phyloP scores from a whole-genome alignment of 495 filamentous ascomycete genomes.

The Echria macrotheca region DNA sequence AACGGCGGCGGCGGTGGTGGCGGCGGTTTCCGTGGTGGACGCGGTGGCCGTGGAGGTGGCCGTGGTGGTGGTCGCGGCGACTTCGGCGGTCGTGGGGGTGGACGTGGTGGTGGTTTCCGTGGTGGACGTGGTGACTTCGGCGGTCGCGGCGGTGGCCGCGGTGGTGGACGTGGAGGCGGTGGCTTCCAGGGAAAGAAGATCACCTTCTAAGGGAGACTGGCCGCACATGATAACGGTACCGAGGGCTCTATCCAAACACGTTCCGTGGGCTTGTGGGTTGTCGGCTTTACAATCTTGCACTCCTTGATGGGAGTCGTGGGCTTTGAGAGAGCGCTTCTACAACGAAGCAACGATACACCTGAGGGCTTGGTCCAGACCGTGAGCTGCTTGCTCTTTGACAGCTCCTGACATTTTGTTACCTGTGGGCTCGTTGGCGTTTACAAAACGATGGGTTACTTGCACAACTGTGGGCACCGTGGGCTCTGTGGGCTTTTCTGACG shows the following conservation, averaged over 20 bases:
- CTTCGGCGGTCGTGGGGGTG: constrained; percentile 35
- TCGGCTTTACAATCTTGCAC: constrained; percentile 42
- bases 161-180: constrained; percentile 47
- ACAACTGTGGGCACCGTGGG: constrained; percentile 26
- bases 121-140: constrained; percentile 36
- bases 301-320: constrained; percentile 36
- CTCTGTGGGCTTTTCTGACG: constrained; percentile 35
- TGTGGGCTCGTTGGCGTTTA: constrained; percentile 10
- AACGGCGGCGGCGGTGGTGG: constrained; percentile 48
- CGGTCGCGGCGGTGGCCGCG: constrained; percentile 29
- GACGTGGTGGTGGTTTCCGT: constrained; percentile 36
- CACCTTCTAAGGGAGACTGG: constrained; percentile 63
- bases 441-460: neutral
- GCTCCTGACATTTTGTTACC: constrained; percentile 26
- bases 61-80: constrained; percentile 49
- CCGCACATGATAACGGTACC: constrained; percentile 34
- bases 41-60: constrained; percentile 44
- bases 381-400: constrained; percentile 46
- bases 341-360: constrained; percentile 42
- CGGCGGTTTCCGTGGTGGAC: constrained; percentile 42
- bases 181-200: constrained; percentile 86
- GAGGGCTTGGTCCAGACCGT: constrained; percentile 39
- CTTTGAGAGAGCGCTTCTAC: constrained; percentile 43
- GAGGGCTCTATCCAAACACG: constrained; percentile 37
- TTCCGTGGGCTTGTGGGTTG: constrained; percentile 45